Conservation (phyloP, 2,329 filamentous ascomycete genomes). For the Neonectria faginata region DNA sequence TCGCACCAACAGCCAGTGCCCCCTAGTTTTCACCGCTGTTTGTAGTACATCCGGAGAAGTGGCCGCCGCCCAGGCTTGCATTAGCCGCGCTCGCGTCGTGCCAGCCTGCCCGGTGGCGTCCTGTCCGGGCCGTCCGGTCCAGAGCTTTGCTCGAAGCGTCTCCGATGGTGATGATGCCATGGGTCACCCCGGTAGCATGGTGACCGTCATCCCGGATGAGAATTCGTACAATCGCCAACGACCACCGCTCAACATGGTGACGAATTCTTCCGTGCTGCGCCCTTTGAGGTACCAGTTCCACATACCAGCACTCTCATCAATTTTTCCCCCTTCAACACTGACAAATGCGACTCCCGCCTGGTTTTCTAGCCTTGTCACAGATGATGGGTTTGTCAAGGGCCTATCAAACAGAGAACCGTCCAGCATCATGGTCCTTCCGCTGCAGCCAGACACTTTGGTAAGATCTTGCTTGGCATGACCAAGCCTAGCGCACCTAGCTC, state of each 20-base stretch:
- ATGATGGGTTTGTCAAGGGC: slow-evolving; percentile 10
- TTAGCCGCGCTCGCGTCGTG: slow-evolving; percentile 37
- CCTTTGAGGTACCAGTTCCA: slow-evolving; percentile 21
- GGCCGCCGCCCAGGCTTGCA: slow-evolving; percentile 36
- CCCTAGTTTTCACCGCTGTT: slow-evolving; percentile 42
- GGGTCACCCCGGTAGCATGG: slow-evolving; percentile 28
- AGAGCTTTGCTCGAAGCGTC: slow-evolving; percentile 36
- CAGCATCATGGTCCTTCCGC: slow-evolving; percentile 8
- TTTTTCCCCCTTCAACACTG: neutral
- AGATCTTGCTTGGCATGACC: slow-evolving; percentile 23
- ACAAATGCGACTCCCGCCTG: neutral
- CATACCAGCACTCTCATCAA: neutral
- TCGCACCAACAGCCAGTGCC: slow-evolving; percentile 6
- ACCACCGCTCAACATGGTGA: slow-evolving; percentile 22
- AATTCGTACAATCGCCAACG: slow-evolving; percentile 30
- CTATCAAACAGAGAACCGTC: neutral
- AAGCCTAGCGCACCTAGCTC: slow-evolving; percentile 11
- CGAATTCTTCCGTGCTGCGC: slow-evolving; percentile 11
- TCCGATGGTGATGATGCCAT: slow-evolving; percentile 39
- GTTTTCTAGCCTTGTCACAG: slow-evolving; percentile 6
- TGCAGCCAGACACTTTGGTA: slow-evolving; percentile 17
- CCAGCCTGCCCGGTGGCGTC: slow-evolving; percentile 33
- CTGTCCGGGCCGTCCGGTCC: slow-evolving; percentile 34
- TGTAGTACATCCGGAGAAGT: slow-evolving; percentile 29
- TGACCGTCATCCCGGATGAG: slow-evolving; percentile 25